These are phyloP conservation scores for Immersiella caudata DNA, from an alignment of 495 filamentous ascomycete species.

Conservation along the genomic window DNA sequence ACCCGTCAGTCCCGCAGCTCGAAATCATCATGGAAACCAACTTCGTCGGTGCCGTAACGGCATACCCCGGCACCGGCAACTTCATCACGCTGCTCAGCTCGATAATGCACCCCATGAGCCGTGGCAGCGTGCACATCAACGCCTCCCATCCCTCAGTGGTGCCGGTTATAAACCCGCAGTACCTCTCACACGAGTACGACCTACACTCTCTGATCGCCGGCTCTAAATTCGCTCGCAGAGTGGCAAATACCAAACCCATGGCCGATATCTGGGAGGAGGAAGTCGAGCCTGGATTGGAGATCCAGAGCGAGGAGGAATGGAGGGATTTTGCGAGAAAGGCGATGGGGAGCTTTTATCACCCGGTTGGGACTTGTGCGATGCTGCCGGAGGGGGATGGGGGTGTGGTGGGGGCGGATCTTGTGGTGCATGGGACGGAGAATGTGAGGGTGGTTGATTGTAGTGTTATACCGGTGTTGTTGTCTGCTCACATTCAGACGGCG, in stretches of 20 bases:
- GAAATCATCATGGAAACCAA: conserved; percentile 36
- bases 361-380: conserved; percentile 53
- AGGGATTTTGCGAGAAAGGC: conserved; percentile 27
- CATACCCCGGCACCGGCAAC: conserved; percentile 37
- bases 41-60: conserved; percentile 35
- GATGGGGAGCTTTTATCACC: conserved; percentile 33
- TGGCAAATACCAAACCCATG: conserved; percentile 29
- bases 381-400: conserved; percentile 45
- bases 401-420: conserved; percentile 52
- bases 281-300: conserved; percentile 32
- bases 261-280: conserved; percentile 29
- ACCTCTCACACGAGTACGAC: conserved; percentile 35
- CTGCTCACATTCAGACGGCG: conserved; percentile 40
- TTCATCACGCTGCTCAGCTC: conserved; percentile 47
- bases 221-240: conserved; percentile 27
- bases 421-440: conserved; percentile 47
- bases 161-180: conserved; percentile 30
- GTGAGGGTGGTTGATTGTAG: conserved; percentile 42
- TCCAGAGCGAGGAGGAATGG: conserved; percentile 30
- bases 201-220: conserved; percentile 22
- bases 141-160: conserved; percentile 9
- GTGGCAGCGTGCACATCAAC: conserved; percentile 57
- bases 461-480: conserved; percentile 35
- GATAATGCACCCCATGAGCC: conserved; percentile 51
- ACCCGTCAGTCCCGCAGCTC: conserved; percentile 33